Percentiles rank a stretch among this genome's conserved stretches.
These are phyloP conservation scores for Lachnellula hyalina DNA, from an alignment of 2,329 filamentous ascomycete species.

Conservation along the genomic window DNA sequence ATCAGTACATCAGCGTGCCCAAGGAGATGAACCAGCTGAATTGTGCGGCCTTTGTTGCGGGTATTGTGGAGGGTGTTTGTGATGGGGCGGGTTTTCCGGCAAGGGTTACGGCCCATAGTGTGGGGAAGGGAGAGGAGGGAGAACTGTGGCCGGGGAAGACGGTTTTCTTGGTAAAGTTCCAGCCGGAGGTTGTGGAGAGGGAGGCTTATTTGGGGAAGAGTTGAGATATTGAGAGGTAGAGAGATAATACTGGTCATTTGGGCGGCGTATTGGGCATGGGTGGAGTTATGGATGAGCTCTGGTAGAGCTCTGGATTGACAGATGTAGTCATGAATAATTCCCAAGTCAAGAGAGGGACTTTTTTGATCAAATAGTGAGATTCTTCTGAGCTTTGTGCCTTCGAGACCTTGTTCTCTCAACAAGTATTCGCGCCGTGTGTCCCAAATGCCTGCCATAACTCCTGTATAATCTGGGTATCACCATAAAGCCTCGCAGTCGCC, in stretches of 20 bases:
- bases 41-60: conserved; percentile 91
- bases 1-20: conserved; percentile 87
- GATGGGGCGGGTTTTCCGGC: conserved; percentile 88
- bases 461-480: not conserved
- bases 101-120: conserved; percentile 82
- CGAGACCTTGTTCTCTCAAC: too few species aligned
- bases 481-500: not conserved
- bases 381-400: too few species aligned
- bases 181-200: conserved; percentile 83
- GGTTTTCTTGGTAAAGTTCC: conserved; percentile 91
- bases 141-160: conserved; percentile 97
- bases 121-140: conserved; percentile 51
- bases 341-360: not conserved
- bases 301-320: not conserved
- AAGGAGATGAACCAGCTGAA: conserved; percentile 96
- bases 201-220: conserved; percentile 72
- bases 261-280: conserved; percentile 20
- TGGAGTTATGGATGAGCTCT: conserved; percentile 18
- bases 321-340: conserved; percentile 1
- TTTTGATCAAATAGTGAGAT: not conserved
- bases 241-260: conserved; percentile 3
- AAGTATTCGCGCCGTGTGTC: too few species aligned
- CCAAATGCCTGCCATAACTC: not conserved
- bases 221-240: conserved; percentile 7
- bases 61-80: conserved; percentile 91